Conservation (phyloP, 176 grass and related monocot species). For the Raddia distichophylla region DNA sequence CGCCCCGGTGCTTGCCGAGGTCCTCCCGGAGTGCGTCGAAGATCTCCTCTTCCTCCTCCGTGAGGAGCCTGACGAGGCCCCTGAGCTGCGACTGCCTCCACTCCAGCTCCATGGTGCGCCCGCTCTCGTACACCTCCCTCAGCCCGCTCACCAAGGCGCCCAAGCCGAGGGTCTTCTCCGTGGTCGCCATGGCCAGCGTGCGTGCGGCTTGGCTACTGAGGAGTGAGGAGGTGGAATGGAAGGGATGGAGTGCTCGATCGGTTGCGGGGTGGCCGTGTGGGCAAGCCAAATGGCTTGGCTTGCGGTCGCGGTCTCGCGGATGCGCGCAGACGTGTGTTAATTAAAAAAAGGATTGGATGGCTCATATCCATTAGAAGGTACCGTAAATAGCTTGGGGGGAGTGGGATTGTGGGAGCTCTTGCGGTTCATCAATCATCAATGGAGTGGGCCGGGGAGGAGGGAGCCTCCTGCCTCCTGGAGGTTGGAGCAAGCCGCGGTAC, state of each 20-base stretch:
- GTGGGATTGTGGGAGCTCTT: too few relatives aligned
- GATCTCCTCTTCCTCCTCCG: constrained; percentile 68
- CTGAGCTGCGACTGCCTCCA: constrained; percentile 70
- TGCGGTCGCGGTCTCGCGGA: too few relatives aligned
- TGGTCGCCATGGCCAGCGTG: neutral
- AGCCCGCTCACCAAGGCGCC: constrained; percentile 34
- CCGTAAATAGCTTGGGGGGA: too few relatives aligned
- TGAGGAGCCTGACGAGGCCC: constrained; percentile 53
- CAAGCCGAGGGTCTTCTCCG: neutral
- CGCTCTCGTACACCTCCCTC: constrained; percentile 50
- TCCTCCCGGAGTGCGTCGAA: constrained; percentile 60
- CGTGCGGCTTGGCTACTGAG: neutral
- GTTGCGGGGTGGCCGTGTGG: too few relatives aligned
- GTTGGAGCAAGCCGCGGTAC: too few relatives aligned
- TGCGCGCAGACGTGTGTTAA: too few relatives aligned
- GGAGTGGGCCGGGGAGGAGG: too few relatives aligned
- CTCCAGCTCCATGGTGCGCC: constrained; percentile 53
- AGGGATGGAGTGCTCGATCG: neutral
- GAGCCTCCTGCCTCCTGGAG: too few relatives aligned
- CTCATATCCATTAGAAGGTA: too few relatives aligned
- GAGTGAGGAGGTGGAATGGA: neutral
- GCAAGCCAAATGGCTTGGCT: too few relatives aligned
- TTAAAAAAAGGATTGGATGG: too few relatives aligned
- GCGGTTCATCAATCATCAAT: too few relatives aligned
- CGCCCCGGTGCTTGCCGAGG: constrained; percentile 62